A percentile compares a stretch with the other conserved stretches of the same genome.
phyloP scores from a whole-genome alignment of 2,329 filamentous ascomycete genomes.

The Colletotrichum echinochloae region DNA sequence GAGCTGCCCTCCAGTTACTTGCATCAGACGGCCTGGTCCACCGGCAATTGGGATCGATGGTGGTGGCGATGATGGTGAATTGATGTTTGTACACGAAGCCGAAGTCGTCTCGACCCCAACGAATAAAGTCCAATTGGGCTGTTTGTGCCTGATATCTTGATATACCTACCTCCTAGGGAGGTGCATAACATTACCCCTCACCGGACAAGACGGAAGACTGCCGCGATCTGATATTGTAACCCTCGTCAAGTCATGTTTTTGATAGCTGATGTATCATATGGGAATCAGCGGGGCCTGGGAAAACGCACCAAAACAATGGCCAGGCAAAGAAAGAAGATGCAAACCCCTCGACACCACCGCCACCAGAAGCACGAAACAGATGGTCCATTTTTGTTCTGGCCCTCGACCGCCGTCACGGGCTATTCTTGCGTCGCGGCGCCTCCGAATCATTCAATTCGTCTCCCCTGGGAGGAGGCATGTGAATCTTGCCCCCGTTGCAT shows the following conservation, averaged over 20 bases:
- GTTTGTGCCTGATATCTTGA: neutral
- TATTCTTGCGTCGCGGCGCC: neutral
- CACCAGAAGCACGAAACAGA: neutral
- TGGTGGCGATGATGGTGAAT: too few relatives aligned
- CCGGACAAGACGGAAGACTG: neutral
- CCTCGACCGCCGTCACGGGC: neutral
- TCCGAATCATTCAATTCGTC: neutral
- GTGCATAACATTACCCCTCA: neutral
- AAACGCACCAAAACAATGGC: neutral
- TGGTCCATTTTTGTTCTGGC: neutral
- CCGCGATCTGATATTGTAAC: neutral
- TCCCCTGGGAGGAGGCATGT: slow-evolving; percentile 1
- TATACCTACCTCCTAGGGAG: too few relatives aligned
- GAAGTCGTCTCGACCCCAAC: neutral
- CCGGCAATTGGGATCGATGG: neutral
- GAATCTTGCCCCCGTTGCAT: slow-evolving; percentile 15
- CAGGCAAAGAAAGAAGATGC: neutral
- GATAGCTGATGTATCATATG: neutral
- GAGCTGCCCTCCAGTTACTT: neutral
- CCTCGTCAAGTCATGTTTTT: neutral
- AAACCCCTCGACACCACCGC: neutral
- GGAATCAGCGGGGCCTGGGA: neutral
- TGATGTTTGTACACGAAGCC: neutral
- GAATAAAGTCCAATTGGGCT: neutral
- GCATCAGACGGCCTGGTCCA: neutral